Conservation (phyloP, 352 stramenopile species). For the Pythium graminicola region DNA sequence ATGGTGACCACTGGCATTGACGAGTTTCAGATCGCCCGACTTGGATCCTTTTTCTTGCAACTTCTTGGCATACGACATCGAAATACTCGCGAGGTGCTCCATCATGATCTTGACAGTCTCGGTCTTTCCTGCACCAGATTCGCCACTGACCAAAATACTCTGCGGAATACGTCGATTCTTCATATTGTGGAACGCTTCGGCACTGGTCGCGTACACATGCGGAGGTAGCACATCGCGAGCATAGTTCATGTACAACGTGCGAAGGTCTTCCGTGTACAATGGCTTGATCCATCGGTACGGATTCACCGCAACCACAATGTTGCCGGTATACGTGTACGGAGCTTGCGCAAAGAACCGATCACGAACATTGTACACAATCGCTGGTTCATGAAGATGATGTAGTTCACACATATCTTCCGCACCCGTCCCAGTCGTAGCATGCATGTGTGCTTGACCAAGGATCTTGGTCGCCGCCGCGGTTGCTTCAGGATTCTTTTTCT, state of each 20-base stretch:
- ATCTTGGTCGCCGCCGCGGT: slow-evolving; percentile 15
- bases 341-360: slow-evolving; percentile 74
- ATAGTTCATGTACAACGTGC: slow-evolving; percentile 62
- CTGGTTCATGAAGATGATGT: slow-evolving; percentile 85
- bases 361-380: slow-evolving; percentile 90
- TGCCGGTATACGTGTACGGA: slow-evolving; percentile 96
- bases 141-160: slow-evolving; percentile 91
- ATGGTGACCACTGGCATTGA: slow-evolving; percentile 29
- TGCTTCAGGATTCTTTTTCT: slow-evolving; percentile 19
- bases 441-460: slow-evolving; percentile 23
- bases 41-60: slow-evolving; percentile 71
- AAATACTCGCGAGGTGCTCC: slow-evolving; percentile 89
- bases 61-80: slow-evolving; percentile 49
- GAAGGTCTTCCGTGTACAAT: slow-evolving; percentile 77
- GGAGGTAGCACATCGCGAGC: slow-evolving; percentile 67
- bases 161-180: slow-evolving; percentile 58
- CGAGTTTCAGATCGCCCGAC: slow-evolving; percentile 50
- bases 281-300: slow-evolving; percentile 90
- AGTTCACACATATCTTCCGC: slow-evolving; percentile 83
- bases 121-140: slow-evolving; percentile 92
- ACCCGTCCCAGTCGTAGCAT: slow-evolving; percentile 29
- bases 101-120: slow-evolving; percentile 97
- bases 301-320: slow-evolving; percentile 97
- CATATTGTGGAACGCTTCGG: slow-evolving; percentile 80
- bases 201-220: slow-evolving; percentile 88